phyloP scores from a whole-genome alignment of 768 basidiomycete genomes.

The Tulasnella calospora region DNA sequence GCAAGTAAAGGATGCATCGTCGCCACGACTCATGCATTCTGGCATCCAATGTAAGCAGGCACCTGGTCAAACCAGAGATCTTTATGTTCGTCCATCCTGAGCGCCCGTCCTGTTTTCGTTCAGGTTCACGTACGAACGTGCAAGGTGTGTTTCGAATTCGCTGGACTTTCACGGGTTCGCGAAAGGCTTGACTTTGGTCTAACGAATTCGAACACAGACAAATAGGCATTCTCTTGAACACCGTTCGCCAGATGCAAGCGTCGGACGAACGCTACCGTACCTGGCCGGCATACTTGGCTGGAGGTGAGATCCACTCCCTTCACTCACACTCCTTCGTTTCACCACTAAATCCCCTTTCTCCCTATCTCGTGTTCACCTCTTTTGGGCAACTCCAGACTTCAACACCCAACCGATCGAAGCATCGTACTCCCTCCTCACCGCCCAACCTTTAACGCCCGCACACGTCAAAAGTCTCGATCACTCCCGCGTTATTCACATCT shows the following conservation, averaged over 20 bases:
- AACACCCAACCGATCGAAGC: slow-evolving; percentile 82
- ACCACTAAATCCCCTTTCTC: neutral
- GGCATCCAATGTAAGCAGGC: slow-evolving; percentile 74
- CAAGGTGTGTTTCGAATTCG: slow-evolving; percentile 45
- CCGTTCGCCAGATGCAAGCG: slow-evolving; percentile 53
- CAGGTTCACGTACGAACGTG: slow-evolving; percentile 77
- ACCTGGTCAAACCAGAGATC: neutral
- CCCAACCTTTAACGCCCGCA: slow-evolving; percentile 49
- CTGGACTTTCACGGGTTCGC: neutral
- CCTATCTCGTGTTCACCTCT: neutral
- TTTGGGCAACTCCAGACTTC: slow-evolving; percentile 58
- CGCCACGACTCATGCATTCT: slow-evolving; percentile 90
- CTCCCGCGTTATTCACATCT: slow-evolving; percentile 51
- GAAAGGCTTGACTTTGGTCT: neutral
- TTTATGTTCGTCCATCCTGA: too few species aligned
- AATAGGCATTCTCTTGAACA: slow-evolving; percentile 64
- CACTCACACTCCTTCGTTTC: too few species aligned
- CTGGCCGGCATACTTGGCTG: slow-evolving; percentile 81
- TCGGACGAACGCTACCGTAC: slow-evolving; percentile 38
- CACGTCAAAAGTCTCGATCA: slow-evolving; percentile 51
- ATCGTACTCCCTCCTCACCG: slow-evolving; percentile 71
- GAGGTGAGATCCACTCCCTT: slow-evolving; percentile 50
- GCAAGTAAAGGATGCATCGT: slow-evolving; percentile 54
- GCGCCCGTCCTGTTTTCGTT: slow-evolving; percentile 23
- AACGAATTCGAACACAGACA: slow-evolving; percentile 49